These are phyloP conservation scores for Blastocrithidia nonstop DNA, from an alignment of 208 protist species.

Conservation along the genomic window DNA sequence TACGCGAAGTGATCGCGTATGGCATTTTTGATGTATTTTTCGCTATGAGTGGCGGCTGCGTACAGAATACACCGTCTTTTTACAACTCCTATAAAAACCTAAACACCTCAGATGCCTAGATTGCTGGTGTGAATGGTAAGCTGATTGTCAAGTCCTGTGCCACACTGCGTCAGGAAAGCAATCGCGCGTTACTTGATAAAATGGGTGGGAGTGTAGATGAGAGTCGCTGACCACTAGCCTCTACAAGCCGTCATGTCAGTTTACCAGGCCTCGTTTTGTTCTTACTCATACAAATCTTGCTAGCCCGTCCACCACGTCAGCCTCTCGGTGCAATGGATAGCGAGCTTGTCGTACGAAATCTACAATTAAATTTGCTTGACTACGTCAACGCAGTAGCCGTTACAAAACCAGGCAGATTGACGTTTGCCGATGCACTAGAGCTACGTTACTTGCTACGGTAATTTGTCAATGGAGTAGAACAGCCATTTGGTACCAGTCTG, in stretches of 20 bases:
- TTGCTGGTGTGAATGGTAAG: neutral
- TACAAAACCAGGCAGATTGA: conserved; percentile 49
- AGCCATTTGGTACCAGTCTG: conserved; percentile 72
- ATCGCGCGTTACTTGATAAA: conserved; percentile 55
- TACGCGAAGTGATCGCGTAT: conserved; percentile 49
- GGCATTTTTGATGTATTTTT: conserved; percentile 82
- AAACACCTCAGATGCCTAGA: neutral
- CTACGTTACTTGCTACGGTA: conserved; percentile 70
- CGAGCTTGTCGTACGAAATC: conserved; percentile 34
- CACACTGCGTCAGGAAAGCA: conserved; percentile 72
- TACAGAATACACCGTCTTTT: conserved; percentile 41
- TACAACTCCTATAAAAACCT: conserved; percentile 12
- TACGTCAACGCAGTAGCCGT: conserved; percentile 65
- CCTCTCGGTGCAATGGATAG: conserved; percentile 24
- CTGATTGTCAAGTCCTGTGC: conserved; percentile 28
- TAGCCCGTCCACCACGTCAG: conserved; percentile 38
- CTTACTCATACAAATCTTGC: conserved; percentile 64
- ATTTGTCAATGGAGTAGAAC: conserved; percentile 72
- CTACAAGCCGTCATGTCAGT: conserved; percentile 54
- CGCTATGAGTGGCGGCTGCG: conserved; percentile 59
- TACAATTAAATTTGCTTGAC: conserved; percentile 73
- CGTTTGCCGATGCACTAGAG: conserved; percentile 55
- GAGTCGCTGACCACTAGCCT: conserved; percentile 39
- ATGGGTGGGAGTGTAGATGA: conserved; percentile 77
- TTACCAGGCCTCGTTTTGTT: conserved; percentile 71